Percentiles rank a stretch among this genome's conserved stretches.
phyloP scores from a whole-genome alignment of 306 rosid genomes.

The Acacia crassicarpa region DNA sequence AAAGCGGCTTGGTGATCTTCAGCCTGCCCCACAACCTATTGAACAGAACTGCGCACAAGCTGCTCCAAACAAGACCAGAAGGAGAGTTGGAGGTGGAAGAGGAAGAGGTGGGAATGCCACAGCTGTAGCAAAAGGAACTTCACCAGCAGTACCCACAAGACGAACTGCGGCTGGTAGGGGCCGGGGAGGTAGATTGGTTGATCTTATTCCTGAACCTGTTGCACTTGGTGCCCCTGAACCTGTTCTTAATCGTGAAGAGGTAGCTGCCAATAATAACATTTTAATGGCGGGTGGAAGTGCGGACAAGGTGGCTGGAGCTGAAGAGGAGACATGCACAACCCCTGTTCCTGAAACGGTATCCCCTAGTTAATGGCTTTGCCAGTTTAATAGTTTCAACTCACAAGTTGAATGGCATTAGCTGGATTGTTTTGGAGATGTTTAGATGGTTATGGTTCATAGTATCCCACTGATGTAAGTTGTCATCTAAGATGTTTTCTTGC shows the following conservation, averaged over 20 bases:
- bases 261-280: constrained; percentile 67
- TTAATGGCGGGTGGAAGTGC: constrained; percentile 83
- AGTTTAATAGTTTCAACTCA: neutral
- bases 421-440: constrained; percentile 7
- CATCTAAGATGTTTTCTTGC: constrained; percentile 12
- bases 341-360: constrained; percentile 92
- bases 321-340: constrained; percentile 75
- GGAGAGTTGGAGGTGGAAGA: constrained; percentile 86
- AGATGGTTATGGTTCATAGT: constrained; percentile 3
- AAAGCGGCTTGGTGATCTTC: constrained; percentile 91
- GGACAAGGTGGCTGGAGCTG: constrained; percentile 69
- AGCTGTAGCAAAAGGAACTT: constrained; percentile 74
- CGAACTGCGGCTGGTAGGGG: constrained; percentile 91
- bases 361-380: constrained; percentile 1
- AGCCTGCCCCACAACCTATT: constrained; percentile 64
- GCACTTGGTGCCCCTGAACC: constrained; percentile 70
- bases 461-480: constrained; percentile 8
- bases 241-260: constrained; percentile 52
- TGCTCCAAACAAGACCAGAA: constrained; percentile 66
- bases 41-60: constrained; percentile 69
- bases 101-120: constrained; percentile 86
- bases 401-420: constrained; percentile 11
- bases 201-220: constrained; percentile 70
- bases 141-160: constrained; percentile 78
- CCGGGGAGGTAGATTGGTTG: constrained; percentile 81